phyloP scores from a whole-genome alignment of 2,329 filamentous ascomycete genomes.

The Colletotrichum gigasporum region DNA sequence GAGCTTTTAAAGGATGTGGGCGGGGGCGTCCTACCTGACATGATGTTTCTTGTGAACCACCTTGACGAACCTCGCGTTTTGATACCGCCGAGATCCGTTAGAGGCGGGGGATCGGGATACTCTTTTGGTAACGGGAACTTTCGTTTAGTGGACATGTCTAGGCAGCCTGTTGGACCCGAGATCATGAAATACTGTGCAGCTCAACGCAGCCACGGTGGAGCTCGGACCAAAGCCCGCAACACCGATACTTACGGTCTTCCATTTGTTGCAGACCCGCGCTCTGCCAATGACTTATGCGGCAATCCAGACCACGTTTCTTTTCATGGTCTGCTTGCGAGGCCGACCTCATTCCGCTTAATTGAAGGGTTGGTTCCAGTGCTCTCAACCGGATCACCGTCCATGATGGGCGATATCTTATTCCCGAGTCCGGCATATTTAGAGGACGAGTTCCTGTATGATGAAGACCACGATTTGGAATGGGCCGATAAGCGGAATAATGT shows the following conservation, averaged over 20 bases:
- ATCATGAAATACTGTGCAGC: slow-evolving; percentile 36
- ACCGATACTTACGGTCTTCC: slow-evolving; percentile 41
- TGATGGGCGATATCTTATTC: slow-evolving; percentile 61
- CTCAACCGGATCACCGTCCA: slow-evolving; percentile 53
- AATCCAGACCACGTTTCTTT: slow-evolving; percentile 52
- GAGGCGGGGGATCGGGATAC: not conserved
- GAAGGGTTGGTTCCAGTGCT: slow-evolving; percentile 55
- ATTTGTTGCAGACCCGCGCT: slow-evolving; percentile 42
- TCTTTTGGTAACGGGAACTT: not conserved
- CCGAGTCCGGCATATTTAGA: slow-evolving; percentile 61
- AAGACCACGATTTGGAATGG: slow-evolving; percentile 54
- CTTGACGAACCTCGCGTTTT: slow-evolving; percentile 58
- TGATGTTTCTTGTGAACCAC: slow-evolving; percentile 55
- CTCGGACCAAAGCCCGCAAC: not conserved
- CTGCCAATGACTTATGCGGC: slow-evolving; percentile 49
- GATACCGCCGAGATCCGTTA: slow-evolving; percentile 32
- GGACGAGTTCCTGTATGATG: slow-evolving; percentile 51
- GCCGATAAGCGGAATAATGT: slow-evolving; percentile 57
- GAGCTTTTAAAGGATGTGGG: slow-evolving; percentile 38
- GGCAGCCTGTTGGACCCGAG: not conserved
- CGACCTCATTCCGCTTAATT: slow-evolving; percentile 51
- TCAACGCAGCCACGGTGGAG: not conserved
- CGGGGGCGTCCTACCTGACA: slow-evolving; percentile 42
- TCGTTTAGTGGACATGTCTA: not conserved
- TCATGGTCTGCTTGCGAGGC: slow-evolving; percentile 57